A percentile compares a stretch with the other conserved stretches of the same genome.
These are phyloP conservation scores for Lactarius sp. DNA, from an alignment of 768 basidiomycete species.

Conservation along the genomic window DNA sequence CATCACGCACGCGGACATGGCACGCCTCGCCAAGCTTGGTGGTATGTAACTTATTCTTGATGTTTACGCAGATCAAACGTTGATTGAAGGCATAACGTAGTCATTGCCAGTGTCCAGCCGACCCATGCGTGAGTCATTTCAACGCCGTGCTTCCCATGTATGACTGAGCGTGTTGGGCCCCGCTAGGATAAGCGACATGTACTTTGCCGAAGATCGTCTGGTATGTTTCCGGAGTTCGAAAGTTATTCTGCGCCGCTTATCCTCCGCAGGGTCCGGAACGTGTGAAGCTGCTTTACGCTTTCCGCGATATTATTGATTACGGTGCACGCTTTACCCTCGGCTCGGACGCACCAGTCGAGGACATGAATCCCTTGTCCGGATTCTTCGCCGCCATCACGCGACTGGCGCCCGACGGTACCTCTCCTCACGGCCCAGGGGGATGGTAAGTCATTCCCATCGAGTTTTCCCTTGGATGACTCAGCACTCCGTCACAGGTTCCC, in stretches of 20 bases:
- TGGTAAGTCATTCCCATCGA: constrained; percentile 50
- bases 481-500: constrained; percentile 58
- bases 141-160: background rate
- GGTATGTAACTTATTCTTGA: constrained; percentile 41
- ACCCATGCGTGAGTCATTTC: constrained; percentile 67
- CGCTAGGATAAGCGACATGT: constrained; percentile 76
- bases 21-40: constrained; percentile 70
- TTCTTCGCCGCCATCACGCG: constrained; percentile 89
- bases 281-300: constrained; percentile 82
- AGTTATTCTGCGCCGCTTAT: constrained; percentile 10
- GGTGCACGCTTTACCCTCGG: constrained; percentile 72
- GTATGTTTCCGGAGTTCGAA: constrained; percentile 37
- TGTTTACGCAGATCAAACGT: background rate
- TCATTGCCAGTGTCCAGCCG: constrained; percentile 88
- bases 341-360: constrained; percentile 88
- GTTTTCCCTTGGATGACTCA: background rate
- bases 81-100: constrained; percentile 35
- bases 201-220: constrained; percentile 79
- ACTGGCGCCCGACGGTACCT: constrained; percentile 59
- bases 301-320: constrained; percentile 63
- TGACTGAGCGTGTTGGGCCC: constrained; percentile 17
- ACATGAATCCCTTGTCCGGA: constrained; percentile 74
- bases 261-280: constrained; percentile 66
- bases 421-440: constrained; percentile 78
- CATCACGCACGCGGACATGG: constrained; percentile 69